Evolutionary conservation across 2,329 filamentous ascomycete species (phyloP).

Genomic region (Talaromyces albobiverticillius): DNA sequence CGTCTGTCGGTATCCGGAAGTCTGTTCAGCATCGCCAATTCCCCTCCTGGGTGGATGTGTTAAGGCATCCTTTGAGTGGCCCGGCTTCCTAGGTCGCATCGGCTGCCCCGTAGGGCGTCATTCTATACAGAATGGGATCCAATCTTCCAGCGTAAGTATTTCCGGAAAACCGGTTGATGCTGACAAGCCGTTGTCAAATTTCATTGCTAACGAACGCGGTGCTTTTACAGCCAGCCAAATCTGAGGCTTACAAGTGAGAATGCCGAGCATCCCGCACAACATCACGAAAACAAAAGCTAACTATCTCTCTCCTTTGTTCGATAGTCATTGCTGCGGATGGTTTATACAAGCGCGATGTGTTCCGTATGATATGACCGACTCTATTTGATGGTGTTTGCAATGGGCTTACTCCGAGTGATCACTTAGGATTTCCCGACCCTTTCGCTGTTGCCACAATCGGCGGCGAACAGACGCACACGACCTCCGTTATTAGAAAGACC

Average conservation of each 20-base stretch:
- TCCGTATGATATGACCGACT: conserved; percentile 64
- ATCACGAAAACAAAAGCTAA: conserved; percentile 3
- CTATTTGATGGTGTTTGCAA: background rate
- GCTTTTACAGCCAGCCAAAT: conserved; percentile 67
- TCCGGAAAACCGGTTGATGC: background rate
- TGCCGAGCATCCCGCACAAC: background rate
- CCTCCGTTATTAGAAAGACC: conserved; percentile 92
- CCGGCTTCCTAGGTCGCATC: conserved; percentile 25
- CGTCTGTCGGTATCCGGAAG: background rate
- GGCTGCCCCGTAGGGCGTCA: conserved; percentile 23
- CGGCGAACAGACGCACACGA: conserved; percentile 98
- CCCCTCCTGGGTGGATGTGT: conserved; percentile 29
- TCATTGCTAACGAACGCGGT: conserved; percentile 20
- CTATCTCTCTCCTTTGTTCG: conserved; percentile 18
- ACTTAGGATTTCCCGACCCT: conserved; percentile 86
- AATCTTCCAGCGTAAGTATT: conserved; percentile 61
- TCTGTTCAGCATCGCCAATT: conserved; percentile 5
- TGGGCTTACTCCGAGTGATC: background rate
- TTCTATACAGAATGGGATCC: conserved; percentile 50
- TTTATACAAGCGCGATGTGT: conserved; percentile 98
- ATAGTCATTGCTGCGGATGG: conserved; percentile 97
- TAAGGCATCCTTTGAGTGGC: conserved; percentile 37
- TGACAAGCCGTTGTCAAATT: background rate
- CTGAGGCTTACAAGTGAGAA: conserved; percentile 83
- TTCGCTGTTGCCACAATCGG: conserved; percentile 97